Base-by-base conservation (phyloP, 192 early-diverging fungal genomes). In the Helicostylum pulchrum region DNA sequence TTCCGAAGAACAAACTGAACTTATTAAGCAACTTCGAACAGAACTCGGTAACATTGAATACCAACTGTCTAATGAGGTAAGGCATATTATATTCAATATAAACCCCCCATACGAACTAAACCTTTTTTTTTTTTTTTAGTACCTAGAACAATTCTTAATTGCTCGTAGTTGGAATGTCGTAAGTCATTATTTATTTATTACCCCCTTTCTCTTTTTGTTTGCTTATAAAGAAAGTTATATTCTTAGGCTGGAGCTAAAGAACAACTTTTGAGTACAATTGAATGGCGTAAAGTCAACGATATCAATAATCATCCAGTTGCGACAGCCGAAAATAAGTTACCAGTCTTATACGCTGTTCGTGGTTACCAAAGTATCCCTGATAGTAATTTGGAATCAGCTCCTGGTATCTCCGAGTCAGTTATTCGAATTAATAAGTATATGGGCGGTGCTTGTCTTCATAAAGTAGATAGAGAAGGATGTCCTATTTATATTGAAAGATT, bases 401-500 rank as follows among this genome's bases (percentile, higher is more conserved):
- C 76, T 4, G 80, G 78, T 47, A 76, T 88, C 7, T 80, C 84
- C n/a, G 87, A 89, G n/a, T 75, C 77, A 46, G 83, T 87, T 31
- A 71, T 87, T 23, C 78, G 83, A 46, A 78, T 89, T 30, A 78
- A 81, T 64, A 76, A 67, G 39, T 83, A 83, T 55, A 85, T 90
- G 76, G 89, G 89, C 11, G 89, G 89, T 55, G 83, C 82, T 47
- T 79, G 79, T 77, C 78, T 87, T 61, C 96, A 98, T 79, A 94
- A 94, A 64, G 83, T 80, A 61, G 96, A 98, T 83, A 94, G 88
- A 68, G 78, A 86, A 31, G 96, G 94, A 17, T 84, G 91, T 61
- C 92, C 94, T 4, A 74, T 98, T 53, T 98, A 96, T 70, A 88
- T 97, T 68, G 96, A 98, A 80, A 85, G 87, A 36, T 78, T 95